Percentiles rank a stretch among this genome's conserved stretches.
Evolutionary conservation across 257 asterid genomes (phyloP).

Genomic region (Jaltomata sinuosa): DNA sequence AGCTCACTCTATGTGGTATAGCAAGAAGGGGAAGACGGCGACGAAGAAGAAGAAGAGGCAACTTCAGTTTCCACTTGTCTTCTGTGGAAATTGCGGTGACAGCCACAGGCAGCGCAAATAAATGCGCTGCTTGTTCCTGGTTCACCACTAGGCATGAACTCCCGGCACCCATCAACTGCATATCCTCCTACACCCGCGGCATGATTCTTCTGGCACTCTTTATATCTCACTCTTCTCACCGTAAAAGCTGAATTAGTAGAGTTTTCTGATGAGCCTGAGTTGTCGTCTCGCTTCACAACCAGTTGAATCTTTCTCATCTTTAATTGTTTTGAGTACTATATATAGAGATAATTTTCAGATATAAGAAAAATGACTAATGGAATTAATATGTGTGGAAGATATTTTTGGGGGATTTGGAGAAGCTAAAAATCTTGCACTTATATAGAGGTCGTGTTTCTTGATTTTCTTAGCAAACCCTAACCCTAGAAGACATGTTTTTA

Average conservation of each 20-base stretch:
- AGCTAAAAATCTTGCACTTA: neutral
- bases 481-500: slow-evolving; percentile 26
- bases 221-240: slow-evolving; percentile 44
- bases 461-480: slow-evolving; percentile 36
- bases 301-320: slow-evolving; percentile 30
- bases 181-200: slow-evolving; percentile 79
- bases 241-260: slow-evolving; percentile 21
- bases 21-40: too few species aligned
- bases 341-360: neutral
- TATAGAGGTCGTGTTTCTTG: slow-evolving; percentile 1
- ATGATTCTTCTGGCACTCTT: slow-evolving; percentile 85
- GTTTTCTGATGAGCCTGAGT: neutral
- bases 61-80: slow-evolving; percentile 43
- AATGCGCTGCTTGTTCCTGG: slow-evolving; percentile 40
- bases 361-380: neutral
- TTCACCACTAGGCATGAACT: slow-evolving; percentile 48
- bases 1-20: neutral
- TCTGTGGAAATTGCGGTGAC: slow-evolving; percentile 81
- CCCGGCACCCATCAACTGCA: slow-evolving; percentile 95
- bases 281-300: slow-evolving; percentile 24
- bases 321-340: neutral
- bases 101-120: slow-evolving; percentile 86
- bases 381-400: neutral
- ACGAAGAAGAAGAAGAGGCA: slow-evolving; percentile 9
- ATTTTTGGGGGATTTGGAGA: neutral